Base-by-base conservation (phyloP, 2,329 filamentous ascomycete species). In the Exophiala oligosperma region DNA sequence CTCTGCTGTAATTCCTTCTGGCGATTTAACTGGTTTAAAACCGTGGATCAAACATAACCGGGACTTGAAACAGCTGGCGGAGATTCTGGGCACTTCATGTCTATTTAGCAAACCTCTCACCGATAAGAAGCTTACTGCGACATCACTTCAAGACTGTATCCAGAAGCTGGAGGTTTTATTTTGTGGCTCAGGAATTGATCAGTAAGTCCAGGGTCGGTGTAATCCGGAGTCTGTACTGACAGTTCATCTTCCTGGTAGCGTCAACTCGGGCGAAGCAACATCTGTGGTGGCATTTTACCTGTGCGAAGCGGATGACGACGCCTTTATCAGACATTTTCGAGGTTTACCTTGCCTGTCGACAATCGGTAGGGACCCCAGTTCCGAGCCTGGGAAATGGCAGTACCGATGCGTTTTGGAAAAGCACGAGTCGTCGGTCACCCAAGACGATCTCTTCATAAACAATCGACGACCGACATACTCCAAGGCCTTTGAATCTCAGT, bases 121-220 rank as follows among this genome's bases (percentile, higher is more conserved):
- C 44, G 9, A 9, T 17, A 47, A 28, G 9, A 47, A 6, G 8
- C 23, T 23, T 28, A 47, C 44, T 28, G 9, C 23, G n/a, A 43
- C 40, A 47, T 47, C n/a, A 4, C 44, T 47, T 47, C n/a, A 47
- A 47, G 44, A 47, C 44, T 47, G 17, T 26, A 47, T 26, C n/a
- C 23, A 9, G 44, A 47, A 47, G 23, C 21, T 47, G 23, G 21
- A 47, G 23, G 26, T 17, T 7, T 28, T 47, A 47, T 47, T 47
- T 7, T 47, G n/a, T 7, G 23, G 44, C 28, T 21, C 2, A 47
- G 23, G 23, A 47, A 5, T 28, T 23, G 9, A 47, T 11, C 40
- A 43, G 44, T 47, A 28, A 47, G 44, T 47, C 44, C 28, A 4
- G 9, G 44, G 3, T 47, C 4, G 28, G 23, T 23, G 9, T 23